phyloP scores from a whole-genome alignment of 441 rosid species.

The Dalechampia spathulata region DNA sequence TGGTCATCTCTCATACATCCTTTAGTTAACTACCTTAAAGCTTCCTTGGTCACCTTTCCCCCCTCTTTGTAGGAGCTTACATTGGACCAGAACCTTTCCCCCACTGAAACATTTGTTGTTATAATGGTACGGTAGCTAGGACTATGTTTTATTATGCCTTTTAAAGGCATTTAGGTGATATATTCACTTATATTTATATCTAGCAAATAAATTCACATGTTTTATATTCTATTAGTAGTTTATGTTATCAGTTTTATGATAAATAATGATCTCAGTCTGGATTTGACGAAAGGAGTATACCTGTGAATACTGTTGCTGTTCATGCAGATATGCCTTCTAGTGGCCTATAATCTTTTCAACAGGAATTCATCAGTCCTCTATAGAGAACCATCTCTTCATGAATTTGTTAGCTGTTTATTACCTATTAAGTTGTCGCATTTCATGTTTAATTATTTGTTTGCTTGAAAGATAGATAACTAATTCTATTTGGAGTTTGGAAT shows the following conservation, averaged over 20 bases:
- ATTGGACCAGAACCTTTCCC: slow-evolving; percentile 98
- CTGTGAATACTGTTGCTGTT: slow-evolving; percentile 92
- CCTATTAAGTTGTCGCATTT: no score
- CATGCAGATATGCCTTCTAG: slow-evolving; percentile 96
- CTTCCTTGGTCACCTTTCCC: slow-evolving; percentile 4
- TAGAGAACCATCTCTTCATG: no score
- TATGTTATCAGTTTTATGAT: no score
- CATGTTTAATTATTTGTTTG: no score
- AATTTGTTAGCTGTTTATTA: no score
- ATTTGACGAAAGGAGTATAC: slow-evolving; percentile 88
- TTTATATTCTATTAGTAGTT: no score
- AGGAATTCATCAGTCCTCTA: no score
- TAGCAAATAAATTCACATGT: no score
- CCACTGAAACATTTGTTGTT: slow-evolving; percentile 94
- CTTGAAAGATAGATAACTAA: no score
- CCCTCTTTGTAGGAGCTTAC: slow-evolving; percentile 65
- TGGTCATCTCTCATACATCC: background rate
- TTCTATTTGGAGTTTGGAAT: no score
- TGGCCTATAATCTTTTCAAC: slow-evolving; percentile 83
- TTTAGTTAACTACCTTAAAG: background rate
- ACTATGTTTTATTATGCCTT: background rate
- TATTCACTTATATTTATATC: no score
- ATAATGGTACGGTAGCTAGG: slow-evolving; percentile 56
- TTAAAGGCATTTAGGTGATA: background rate
- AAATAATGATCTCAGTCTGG: no score